phyloP scores from a whole-genome alignment of 1,139 yeast species.

The Saccharomyces hybrid region DNA sequence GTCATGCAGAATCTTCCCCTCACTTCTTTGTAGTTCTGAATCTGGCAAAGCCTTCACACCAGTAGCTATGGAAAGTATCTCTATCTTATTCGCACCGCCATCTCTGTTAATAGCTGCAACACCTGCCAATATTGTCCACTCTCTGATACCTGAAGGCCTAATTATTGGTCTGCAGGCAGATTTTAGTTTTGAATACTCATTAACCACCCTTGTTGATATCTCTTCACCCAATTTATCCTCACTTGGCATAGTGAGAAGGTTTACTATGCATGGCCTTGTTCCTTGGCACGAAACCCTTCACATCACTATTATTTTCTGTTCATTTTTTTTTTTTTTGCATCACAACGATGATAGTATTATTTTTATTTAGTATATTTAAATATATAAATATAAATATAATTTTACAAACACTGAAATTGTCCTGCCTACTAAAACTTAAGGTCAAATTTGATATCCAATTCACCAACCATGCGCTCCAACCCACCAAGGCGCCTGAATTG shows the following conservation, averaged over 20 bases:
- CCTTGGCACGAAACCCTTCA: not conserved
- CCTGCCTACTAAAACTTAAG: constrained; percentile 29
- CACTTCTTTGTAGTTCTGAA: constrained; percentile 32
- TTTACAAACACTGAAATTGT: not conserved
- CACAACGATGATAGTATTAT: not conserved
- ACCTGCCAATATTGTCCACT: constrained; percentile 83
- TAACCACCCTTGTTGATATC: constrained; percentile 31
- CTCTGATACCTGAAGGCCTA: constrained; percentile 56
- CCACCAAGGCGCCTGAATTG: constrained; percentile 36
- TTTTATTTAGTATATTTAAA: not conserved
- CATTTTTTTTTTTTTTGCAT: not conserved
- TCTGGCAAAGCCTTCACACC: constrained; percentile 80
- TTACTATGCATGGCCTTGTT: not conserved
- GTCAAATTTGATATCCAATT: constrained; percentile 39
- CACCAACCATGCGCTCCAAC: constrained; percentile 41
- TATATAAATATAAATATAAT: not conserved
- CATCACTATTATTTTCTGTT: not conserved
- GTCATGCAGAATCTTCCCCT: constrained; percentile 70
- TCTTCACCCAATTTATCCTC: constrained; percentile 17
- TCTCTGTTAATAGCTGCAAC: constrained; percentile 42
- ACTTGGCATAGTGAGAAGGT: not conserved
- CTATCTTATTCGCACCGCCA: constrained; percentile 11
- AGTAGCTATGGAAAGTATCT: constrained; percentile 53
- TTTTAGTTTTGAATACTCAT: constrained; percentile 32
- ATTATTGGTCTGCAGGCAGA: constrained; percentile 48